Conservation (phyloP, 768 basidiomycete genomes). For the Cantharellus cinnabarinus region DNA sequence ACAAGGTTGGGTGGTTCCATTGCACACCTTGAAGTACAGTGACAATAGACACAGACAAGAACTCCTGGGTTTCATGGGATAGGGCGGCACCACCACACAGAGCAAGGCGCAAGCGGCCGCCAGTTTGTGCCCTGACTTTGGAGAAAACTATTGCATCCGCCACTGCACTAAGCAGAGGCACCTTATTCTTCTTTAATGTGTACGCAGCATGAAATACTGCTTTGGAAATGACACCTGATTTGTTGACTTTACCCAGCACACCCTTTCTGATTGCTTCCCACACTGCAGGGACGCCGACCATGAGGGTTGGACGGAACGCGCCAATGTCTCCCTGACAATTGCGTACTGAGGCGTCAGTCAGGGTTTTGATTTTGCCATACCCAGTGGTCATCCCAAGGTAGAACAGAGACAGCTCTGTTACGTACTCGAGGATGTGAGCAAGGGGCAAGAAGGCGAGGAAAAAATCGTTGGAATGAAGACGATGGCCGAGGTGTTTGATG, state of each 20-base stretch:
- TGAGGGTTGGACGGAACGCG: slow-evolving; percentile 66
- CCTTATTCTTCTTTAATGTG: slow-evolving; percentile 44
- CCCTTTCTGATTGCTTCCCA: slow-evolving; percentile 98
- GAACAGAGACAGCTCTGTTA: slow-evolving; percentile 65
- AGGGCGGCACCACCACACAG: slow-evolving; percentile 77
- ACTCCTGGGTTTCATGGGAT: slow-evolving; percentile 75
- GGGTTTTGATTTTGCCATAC: slow-evolving; percentile 85
- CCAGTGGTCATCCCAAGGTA: slow-evolving; percentile 66
- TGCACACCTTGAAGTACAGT: slow-evolving; percentile 63
- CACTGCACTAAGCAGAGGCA: slow-evolving; percentile 43
- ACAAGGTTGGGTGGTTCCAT: slow-evolving; percentile 1
- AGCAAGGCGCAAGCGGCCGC: slow-evolving; percentile 64
- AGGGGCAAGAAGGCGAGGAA: slow-evolving; percentile 87
- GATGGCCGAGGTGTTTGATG: slow-evolving; percentile 39
- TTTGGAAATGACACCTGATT: slow-evolving; percentile 45
- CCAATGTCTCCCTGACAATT: slow-evolving; percentile 75
- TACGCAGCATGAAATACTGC: slow-evolving; percentile 64
- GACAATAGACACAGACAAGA: slow-evolving; percentile 61
- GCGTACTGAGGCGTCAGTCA: slow-evolving; percentile 84
- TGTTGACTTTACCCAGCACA: slow-evolving; percentile 61
- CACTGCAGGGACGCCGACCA: slow-evolving; percentile 88
- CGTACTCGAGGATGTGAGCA: slow-evolving; percentile 89
- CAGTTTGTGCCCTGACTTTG: slow-evolving; percentile 62
- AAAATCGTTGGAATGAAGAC: slow-evolving; percentile 27
- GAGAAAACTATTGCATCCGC: slow-evolving; percentile 62